Conservation (phyloP, 2,329 filamentous ascomycete genomes). For the Ophiostoma piceae region DNA sequence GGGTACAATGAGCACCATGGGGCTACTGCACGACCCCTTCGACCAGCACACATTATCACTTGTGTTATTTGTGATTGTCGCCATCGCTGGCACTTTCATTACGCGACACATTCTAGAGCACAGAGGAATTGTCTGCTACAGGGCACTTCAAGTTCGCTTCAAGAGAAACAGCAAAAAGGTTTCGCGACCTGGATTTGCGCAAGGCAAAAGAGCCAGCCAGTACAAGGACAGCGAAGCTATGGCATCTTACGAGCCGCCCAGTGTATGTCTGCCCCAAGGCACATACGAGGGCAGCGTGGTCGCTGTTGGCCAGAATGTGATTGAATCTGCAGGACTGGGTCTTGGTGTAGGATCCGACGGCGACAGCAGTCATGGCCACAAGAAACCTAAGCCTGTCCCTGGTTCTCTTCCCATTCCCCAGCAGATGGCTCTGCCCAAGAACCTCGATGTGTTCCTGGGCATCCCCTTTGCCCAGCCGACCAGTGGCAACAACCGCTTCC, state of each 20-base stretch:
- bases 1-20: background rate
- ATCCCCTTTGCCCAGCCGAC: slow-evolving; percentile 46
- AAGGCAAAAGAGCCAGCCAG: background rate
- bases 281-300: slow-evolving; percentile 36
- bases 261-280: slow-evolving; percentile 37
- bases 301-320: slow-evolving; percentile 20
- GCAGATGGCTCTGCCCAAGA: slow-evolving; percentile 27
- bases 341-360: slow-evolving; percentile 16
- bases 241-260: background rate
- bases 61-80: background rate
- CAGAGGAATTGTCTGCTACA: background rate
- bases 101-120: background rate
- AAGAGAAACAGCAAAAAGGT: background rate
- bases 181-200: background rate
- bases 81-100: background rate
- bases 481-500: slow-evolving; percentile 43
- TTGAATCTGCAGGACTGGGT: slow-evolving; percentile 18
- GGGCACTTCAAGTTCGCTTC: background rate
- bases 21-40: background rate
- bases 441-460: slow-evolving; percentile 46
- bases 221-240: background rate
- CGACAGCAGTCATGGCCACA: background rate
- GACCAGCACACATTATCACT: background rate
- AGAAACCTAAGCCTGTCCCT: background rate
- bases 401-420: background rate